Evolutionary conservation across 1,139 yeast species (phyloP).

Genomic region (Candida sp.): DNA sequence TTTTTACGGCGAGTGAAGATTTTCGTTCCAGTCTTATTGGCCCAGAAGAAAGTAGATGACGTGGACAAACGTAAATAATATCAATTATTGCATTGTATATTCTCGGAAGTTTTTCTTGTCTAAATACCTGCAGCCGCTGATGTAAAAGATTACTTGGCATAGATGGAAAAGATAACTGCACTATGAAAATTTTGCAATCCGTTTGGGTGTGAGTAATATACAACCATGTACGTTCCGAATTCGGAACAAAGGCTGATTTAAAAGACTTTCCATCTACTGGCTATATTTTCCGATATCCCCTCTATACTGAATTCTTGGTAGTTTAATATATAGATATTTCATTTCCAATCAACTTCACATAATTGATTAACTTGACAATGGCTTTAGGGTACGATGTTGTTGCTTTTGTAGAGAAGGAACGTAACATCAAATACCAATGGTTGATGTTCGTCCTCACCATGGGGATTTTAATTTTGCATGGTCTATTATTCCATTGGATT

Average conservation of each 20-base stretch:
- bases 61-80: no score
- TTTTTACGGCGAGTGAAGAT: no score
- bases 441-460: conserved; percentile 25
- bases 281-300: conserved; percentile 3
- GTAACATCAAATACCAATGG: conserved; percentile 34
- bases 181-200: no score
- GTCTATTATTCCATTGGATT: conserved; percentile 40
- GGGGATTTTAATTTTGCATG: conserved; percentile 29
- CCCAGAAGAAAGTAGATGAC: no score
- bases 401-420: conserved; percentile 28
- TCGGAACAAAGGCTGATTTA: neutral
- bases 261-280: neutral
- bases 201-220: no score
- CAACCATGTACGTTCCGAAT: no score
- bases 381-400: conserved; percentile 26
- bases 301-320: neutral
- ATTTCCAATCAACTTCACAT: no score
- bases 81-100: neutral
- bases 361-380: no score
- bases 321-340: neutral
- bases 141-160: neutral
- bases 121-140: neutral
- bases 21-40: no score
- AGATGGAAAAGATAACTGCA: no score
- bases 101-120: neutral